Conservation (phyloP, 2,329 filamentous ascomycete genomes). For the Hypoxylon sp. region DNA sequence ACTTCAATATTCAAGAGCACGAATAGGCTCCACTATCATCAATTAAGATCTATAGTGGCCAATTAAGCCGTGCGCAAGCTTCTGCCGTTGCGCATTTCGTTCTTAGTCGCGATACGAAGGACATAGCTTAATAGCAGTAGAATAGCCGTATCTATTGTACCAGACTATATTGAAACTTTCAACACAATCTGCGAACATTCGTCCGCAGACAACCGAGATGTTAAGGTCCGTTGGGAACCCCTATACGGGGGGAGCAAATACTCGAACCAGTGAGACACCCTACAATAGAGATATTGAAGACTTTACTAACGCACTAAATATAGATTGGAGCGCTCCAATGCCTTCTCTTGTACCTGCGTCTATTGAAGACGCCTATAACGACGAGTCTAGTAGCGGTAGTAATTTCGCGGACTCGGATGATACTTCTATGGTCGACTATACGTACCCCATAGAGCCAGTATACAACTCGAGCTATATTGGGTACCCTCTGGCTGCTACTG, state of each 20-base stretch:
- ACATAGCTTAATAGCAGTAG: background rate
- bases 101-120: background rate
- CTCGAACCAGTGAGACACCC: background rate
- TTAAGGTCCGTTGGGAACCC: background rate
- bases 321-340: background rate
- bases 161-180: background rate
- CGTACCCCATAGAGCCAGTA: background rate
- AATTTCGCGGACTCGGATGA: background rate
- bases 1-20: background rate
- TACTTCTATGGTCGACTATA: background rate
- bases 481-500: conserved; percentile 3
- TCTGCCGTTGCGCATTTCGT: background rate
- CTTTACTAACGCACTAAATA: background rate
- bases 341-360: background rate
- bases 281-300: background rate
- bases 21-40: background rate
- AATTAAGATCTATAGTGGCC: background rate
- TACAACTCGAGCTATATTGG: background rate
- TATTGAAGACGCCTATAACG: background rate
- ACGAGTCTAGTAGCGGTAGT: background rate
- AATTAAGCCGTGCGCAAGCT: background rate
- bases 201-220: background rate
- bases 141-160: background rate
- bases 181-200: background rate
- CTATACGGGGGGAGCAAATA: background rate